phyloP scores from a whole-genome alignment of 2,329 filamentous ascomycete genomes.

The Ophiostoma piceae region DNA sequence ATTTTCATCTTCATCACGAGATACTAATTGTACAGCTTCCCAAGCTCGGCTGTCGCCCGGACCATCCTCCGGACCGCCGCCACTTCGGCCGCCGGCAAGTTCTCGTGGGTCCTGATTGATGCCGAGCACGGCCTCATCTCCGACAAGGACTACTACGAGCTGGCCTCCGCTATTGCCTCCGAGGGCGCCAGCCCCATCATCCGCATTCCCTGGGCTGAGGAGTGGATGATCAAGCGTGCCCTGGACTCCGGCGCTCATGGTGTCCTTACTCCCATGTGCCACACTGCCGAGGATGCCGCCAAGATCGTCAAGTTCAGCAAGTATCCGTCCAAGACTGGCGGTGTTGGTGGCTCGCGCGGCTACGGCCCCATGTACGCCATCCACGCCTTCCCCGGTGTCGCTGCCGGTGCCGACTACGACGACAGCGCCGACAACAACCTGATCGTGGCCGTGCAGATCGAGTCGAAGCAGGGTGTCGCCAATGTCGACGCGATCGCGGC shows the following conservation, averaged over 20 bases:
- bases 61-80: slow-evolving; percentile 27
- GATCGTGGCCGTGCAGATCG: slow-evolving; percentile 38
- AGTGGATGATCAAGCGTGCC: slow-evolving; percentile 59
- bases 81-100: slow-evolving; percentile 19
- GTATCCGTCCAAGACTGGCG: slow-evolving; percentile 25
- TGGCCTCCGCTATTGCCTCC: slow-evolving; percentile 36
- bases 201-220: slow-evolving; percentile 50
- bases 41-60: slow-evolving; percentile 25
- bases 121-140: slow-evolving; percentile 39
- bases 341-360: slow-evolving; percentile 25
- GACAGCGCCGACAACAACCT: slow-evolving; percentile 33
- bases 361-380: slow-evolving; percentile 35
- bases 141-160: slow-evolving; percentile 37
- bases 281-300: slow-evolving; percentile 29
- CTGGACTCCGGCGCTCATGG: slow-evolving; percentile 57
- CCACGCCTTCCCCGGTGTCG: slow-evolving; percentile 30
- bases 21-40: slow-evolving; percentile 20
- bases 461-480: slow-evolving; percentile 38
- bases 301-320: slow-evolving; percentile 28
- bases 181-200: slow-evolving; percentile 40
- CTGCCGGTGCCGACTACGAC: slow-evolving; percentile 33
- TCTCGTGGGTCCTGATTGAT: slow-evolving; percentile 37
- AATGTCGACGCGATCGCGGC: slow-evolving; percentile 42
- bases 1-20: background rate
- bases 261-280: slow-evolving; percentile 45